Base-by-base conservation (phyloP, 2,329 filamentous ascomycete species). In the Calonectria pseudoturangicola region DNA sequence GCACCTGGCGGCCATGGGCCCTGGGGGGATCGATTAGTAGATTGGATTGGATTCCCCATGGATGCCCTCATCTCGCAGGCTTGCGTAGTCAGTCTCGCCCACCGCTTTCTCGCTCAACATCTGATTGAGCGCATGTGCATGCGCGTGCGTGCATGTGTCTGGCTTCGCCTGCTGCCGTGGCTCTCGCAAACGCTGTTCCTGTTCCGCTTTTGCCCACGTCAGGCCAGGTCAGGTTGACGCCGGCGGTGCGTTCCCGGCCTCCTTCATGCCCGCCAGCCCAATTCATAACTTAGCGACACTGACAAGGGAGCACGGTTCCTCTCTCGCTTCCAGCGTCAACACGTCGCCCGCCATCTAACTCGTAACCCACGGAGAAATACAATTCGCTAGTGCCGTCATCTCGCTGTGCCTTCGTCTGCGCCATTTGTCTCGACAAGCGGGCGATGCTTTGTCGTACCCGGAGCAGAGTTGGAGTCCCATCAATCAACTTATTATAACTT, bases 371-470 rank as follows among this genome's bases (percentile, higher is more conserved):
- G 54, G 36, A 45, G 36, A 62, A 45, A 43, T 62, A 45, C 36
- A 27, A 62, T 62, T 43, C n/a, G 48, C 48, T 70, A 66, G 68
- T 70, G 56, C 67, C n/a, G 41, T 25, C 54, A 58, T 27, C 65
- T 47, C 33, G 43, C 60, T 36, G 58, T 45, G 28, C 39, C 48
- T 58, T 62, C 68, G 30, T 56, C 56, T 71, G 69, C 69, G 56
- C 43, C 47, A 73, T 72, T 73, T 68, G 69, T 73, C 65, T 68
- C 41, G 48, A 51, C 58, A 60, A 45, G 41, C 64, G 39, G 62
- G 28, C 45, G 68, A 47, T 65, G 28, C 62, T 63, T 66, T 58
- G 50, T 39, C 58, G 41, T 70, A 47, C 62, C 48, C 10, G 27
- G 50, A 56, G 64, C 68, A 67, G 63, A 51, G 64, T 63, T 62